phyloP scores from a whole-genome alignment of 306 rosid genomes.

The Citrullus colocynthis region DNA sequence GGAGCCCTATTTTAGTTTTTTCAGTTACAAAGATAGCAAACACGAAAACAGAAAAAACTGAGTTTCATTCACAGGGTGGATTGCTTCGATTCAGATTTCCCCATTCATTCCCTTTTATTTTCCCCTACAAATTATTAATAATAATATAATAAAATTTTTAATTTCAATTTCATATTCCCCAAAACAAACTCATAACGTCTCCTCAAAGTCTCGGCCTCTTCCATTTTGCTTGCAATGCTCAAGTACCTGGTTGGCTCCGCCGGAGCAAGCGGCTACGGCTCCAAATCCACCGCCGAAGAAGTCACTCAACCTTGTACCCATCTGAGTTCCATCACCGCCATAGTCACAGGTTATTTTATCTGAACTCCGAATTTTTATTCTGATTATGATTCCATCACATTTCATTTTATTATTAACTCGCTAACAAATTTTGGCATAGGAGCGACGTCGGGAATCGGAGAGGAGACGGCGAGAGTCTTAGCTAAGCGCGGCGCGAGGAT shows the following conservation, averaged over 20 bases:
- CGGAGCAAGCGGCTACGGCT: conserved; percentile 71
- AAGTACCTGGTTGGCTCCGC: conserved; percentile 55
- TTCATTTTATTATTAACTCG: background rate
- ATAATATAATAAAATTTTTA: background rate
- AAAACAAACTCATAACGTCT: background rate
- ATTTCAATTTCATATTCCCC: background rate
- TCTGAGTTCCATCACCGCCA: conserved; percentile 58
- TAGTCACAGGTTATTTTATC: conserved; percentile 57
- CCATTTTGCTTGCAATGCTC: conserved; percentile 42
- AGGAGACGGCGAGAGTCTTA: conserved; percentile 72
- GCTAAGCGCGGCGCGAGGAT: conserved; percentile 77
- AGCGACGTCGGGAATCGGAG: conserved; percentile 91
- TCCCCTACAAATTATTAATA: background rate
- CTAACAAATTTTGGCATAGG: conserved; percentile 17
- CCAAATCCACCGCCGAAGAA: conserved; percentile 70
- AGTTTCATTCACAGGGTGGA: background rate
- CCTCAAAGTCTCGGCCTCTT: background rate
- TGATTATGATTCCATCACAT: background rate
- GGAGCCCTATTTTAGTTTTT: too few species aligned
- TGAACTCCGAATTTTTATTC: background rate
- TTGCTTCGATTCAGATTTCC: too few species aligned
- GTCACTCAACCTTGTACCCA: conserved; percentile 33
- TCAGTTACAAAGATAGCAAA: background rate
- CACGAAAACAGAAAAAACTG: background rate
- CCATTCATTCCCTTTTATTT: background rate